A percentile compares a stretch with the other conserved stretches of the same genome.
These are phyloP conservation scores for Xerocomellus dryophilus DNA, from an alignment of 768 basidiomycete genomes.

Conservation along the genomic window DNA sequence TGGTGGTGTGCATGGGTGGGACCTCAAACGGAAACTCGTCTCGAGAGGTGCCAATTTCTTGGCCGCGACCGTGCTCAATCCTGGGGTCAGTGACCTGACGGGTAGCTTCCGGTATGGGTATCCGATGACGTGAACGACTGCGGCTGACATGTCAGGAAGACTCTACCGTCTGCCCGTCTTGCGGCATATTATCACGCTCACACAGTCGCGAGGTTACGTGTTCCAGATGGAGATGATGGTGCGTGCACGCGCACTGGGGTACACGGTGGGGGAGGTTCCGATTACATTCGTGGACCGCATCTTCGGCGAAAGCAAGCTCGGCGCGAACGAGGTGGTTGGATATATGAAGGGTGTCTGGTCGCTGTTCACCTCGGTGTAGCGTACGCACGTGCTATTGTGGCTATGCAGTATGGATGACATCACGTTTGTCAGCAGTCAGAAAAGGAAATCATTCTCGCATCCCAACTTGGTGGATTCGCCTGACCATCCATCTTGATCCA, in stretches of 20 bases:
- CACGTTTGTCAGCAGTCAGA: constrained; percentile 20
- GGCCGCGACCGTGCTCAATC: constrained; percentile 79
- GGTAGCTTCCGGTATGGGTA: constrained; percentile 77
- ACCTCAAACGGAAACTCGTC: constrained; percentile 83
- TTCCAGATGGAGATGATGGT: constrained; percentile 99
- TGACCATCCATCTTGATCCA: background rate
- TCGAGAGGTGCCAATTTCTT: constrained; percentile 88
- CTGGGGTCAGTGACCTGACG: constrained; percentile 87
- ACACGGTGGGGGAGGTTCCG: constrained; percentile 85
- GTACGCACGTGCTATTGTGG: constrained; percentile 5
- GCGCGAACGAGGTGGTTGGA: constrained; percentile 81
- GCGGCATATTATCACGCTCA: constrained; percentile 78
- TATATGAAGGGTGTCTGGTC: constrained; percentile 85
- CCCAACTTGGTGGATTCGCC: background rate
- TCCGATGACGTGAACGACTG: background rate
- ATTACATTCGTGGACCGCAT: constrained; percentile 95
- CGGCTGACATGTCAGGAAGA: constrained; percentile 34
- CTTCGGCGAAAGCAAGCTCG: constrained; percentile 90
- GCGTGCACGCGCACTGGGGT: constrained; percentile 77
- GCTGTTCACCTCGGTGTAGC: constrained; percentile 69
- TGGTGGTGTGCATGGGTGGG: constrained; percentile 92
- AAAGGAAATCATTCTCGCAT: constrained; percentile 6
- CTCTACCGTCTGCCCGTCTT: constrained; percentile 76
- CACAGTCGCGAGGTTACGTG: constrained; percentile 86
- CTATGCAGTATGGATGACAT: constrained; percentile 16